These are phyloP conservation scores for Fusarium sp. DNA, from an alignment of 2,329 filamentous ascomycete genomes.

Conservation along the genomic window DNA sequence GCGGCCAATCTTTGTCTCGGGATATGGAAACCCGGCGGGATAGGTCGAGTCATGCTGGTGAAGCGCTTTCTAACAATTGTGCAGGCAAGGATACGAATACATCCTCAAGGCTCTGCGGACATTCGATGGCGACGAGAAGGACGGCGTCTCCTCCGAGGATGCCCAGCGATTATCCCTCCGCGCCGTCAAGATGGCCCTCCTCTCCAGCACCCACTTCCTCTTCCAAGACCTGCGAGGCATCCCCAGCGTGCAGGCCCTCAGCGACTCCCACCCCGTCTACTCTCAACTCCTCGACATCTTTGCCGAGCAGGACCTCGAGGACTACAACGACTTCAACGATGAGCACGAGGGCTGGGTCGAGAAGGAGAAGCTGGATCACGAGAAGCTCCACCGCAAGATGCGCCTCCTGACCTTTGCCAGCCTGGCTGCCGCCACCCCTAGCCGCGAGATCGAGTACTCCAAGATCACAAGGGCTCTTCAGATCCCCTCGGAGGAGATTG, in stretches of 20 bases:
- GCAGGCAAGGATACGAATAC: constrained; percentile 70
- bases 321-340: constrained; percentile 94
- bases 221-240: constrained; percentile 85
- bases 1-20: neutral
- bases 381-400: constrained; percentile 90
- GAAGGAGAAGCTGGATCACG: constrained; percentile 74
- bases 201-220: constrained; percentile 66
- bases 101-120: constrained; percentile 68
- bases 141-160: constrained; percentile 65
- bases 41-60: neutral
- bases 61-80: constrained; percentile 26
- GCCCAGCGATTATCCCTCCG: constrained; percentile 67
- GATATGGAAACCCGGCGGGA: neutral
- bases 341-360: constrained; percentile 88
- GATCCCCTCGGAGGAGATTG: constrained; percentile 82
- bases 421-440: constrained; percentile 81
- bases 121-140: constrained; percentile 63
- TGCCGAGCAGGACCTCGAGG: constrained; percentile 89
- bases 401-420: constrained; percentile 92
- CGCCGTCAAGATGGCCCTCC: constrained; percentile 62
- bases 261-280: constrained; percentile 82
- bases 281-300: constrained; percentile 96
- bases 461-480: constrained; percentile 85
- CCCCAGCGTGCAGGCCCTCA: constrained; percentile 83
- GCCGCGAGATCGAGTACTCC: constrained; percentile 86